phyloP scores from a whole-genome alignment of 176 grass and related monocot genomes.

The Lolium rigidum region DNA sequence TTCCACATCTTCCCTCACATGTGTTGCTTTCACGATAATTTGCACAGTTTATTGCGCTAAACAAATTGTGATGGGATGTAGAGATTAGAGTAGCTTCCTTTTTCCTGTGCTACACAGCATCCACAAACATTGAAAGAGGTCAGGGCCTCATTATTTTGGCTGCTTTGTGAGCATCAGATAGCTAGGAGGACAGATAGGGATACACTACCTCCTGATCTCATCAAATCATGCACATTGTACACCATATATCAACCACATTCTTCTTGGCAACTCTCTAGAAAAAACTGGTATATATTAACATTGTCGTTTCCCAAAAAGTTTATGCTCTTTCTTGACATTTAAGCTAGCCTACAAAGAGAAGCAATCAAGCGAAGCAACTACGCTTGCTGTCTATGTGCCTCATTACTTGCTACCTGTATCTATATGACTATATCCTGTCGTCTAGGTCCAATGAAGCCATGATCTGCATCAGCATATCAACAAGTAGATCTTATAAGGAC shows the following conservation, averaged over 20 bases:
- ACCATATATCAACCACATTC: constrained; percentile 6
- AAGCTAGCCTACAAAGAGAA: constrained; percentile 23
- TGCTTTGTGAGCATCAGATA: constrained; percentile 29
- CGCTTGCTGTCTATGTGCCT: neutral
- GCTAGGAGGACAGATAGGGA: constrained; percentile 50
- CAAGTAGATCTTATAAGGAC: neutral
- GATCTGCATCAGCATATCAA: neutral
- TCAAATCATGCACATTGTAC: constrained; percentile 41
- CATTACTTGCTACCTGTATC: neutral
- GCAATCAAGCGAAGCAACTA: neutral
- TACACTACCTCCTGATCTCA: constrained; percentile 48
- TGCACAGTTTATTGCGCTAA: neutral
- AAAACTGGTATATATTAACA: neutral
- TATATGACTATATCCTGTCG: constrained; percentile 23
- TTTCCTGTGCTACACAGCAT: neutral
- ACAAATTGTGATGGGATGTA: neutral
- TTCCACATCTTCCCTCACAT: neutral
- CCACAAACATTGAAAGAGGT: constrained; percentile 41
- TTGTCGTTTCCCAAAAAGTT: constrained; percentile 28
- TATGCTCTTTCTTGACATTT: constrained; percentile 31
- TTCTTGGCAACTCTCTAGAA: constrained; percentile 24
- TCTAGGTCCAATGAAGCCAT: neutral
- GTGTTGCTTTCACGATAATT: neutral
- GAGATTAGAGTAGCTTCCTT: neutral
- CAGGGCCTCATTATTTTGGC: constrained; percentile 36